Percentiles rank a stretch among this genome's conserved stretches.
Evolutionary conservation across 2,329 filamentous ascomycete species (phyloP).

Genomic region (Talaromyces piceae): DNA sequence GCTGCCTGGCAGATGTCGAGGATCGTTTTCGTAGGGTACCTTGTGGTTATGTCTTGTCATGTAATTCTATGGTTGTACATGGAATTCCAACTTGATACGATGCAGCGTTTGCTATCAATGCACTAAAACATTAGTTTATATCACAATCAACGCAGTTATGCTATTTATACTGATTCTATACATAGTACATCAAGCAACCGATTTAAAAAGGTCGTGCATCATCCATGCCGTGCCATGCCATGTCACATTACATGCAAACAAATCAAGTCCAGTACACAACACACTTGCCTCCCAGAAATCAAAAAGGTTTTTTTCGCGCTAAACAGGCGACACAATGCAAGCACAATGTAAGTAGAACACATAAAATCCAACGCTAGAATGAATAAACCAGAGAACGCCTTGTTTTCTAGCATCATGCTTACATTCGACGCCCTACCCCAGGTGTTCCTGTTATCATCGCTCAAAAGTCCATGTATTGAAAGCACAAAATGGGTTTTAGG

Average conservation of each 20-base stretch:
- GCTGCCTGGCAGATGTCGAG: not conserved
- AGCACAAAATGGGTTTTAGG: not conserved
- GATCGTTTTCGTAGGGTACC: too few species aligned
- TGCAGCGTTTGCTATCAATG: too few species aligned
- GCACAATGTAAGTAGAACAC: not conserved
- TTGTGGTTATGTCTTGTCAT: too few species aligned
- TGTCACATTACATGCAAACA: not conserved
- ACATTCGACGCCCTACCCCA: not conserved
- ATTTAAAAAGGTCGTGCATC: not conserved
- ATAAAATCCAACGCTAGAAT: too few species aligned
- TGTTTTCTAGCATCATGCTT: not conserved
- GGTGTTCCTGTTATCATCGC: not conserved
- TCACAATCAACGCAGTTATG: not conserved
- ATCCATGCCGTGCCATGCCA: not conserved
- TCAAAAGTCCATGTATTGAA: not conserved
- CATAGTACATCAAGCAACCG: not conserved
- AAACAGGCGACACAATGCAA: not conserved
- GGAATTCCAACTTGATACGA: too few species aligned
- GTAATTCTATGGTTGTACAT: too few species aligned
- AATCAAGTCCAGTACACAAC: not conserved
- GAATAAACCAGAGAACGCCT: not conserved
- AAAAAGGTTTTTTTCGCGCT: not conserved
- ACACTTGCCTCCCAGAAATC: not conserved
- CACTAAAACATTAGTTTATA: too few species aligned
- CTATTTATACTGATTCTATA: not conserved